These are phyloP conservation scores for Chlorociboria aeruginascens DNA, from an alignment of 495 filamentous ascomycete species.

Conservation along the genomic window DNA sequence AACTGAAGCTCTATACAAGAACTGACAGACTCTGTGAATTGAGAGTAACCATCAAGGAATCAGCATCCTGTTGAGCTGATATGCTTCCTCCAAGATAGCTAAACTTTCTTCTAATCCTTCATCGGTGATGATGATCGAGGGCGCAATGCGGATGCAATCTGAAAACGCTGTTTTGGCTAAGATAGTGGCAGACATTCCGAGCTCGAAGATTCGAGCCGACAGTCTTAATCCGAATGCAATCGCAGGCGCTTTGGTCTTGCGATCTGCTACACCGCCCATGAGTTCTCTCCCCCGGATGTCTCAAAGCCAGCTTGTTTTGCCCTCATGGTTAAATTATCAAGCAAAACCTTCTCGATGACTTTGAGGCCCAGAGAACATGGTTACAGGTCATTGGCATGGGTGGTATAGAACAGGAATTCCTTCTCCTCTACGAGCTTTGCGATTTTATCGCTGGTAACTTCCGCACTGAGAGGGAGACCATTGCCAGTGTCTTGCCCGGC, in stretches of 20 bases:
- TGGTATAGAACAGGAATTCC: constrained; percentile 44
- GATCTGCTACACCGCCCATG: constrained; percentile 42
- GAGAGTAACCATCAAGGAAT: too few relatives aligned
- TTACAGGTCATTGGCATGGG: constrained; percentile 48
- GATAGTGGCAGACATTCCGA: constrained; percentile 42
- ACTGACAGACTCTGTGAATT: too few relatives aligned
- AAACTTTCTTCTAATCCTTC: constrained; percentile 30
- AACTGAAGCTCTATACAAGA: too few relatives aligned
- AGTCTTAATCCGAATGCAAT: constrained; percentile 35
- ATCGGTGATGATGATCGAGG: constrained; percentile 40
- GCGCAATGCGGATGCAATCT: constrained; percentile 43
- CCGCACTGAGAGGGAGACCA: constrained; percentile 44
- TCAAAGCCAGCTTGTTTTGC: constrained; percentile 43
- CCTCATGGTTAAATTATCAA: constrained; percentile 41
- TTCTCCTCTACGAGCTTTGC: constrained; percentile 39
- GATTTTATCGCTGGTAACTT: constrained; percentile 42
- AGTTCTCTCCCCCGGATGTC: constrained; percentile 50
- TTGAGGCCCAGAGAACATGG: constrained; percentile 46
- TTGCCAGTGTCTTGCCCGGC: constrained; percentile 58
- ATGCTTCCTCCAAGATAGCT: constrained; percentile 10
- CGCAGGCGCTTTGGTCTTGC: constrained; percentile 28
- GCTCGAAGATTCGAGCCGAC: constrained; percentile 29
- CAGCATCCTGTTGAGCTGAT: constrained; percentile 2
- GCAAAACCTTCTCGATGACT: constrained; percentile 44
- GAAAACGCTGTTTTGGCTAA: constrained; percentile 35